Base-by-base conservation (phyloP, 768 basidiomycete genomes). In the Psilocybe tampanensis region DNA sequence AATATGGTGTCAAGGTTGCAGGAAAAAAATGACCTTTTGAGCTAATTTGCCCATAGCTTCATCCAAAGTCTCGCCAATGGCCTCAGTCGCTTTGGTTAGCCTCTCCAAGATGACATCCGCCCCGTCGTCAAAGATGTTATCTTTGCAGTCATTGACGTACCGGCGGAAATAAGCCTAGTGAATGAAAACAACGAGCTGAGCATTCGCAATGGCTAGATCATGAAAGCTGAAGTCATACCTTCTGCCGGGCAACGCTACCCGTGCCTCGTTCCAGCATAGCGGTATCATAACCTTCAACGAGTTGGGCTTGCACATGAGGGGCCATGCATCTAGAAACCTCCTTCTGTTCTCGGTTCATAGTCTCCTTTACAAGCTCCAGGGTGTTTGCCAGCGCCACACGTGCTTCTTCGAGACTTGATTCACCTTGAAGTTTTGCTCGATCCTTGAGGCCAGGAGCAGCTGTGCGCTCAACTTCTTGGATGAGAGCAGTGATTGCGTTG, bases 161-260 rank as follows among this genome's bases (percentile, higher is more conserved):
- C 70, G 55, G 34, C 74, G 80, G 76, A 86, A 83, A n/a, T 74
- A 68, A 1, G 71, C 70, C 83, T 86, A 57, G 34, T 48, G 44
- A 29, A 51, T 13, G 47, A 43, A 12, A 13, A 50, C 19, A 17
- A 34, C 21, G 19, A 11, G 9, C 17, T 43, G 21, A 11, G 3
- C 8, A 29, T 12, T 8, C 6, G 41, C 19, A 19, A n/a, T n/a
- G n/a, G n/a, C n/a, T n/a, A 9, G 19, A 11, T 39, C 21, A 39
- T 12, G 17, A 26, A 13, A 47, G 17, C 17, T 24, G 17, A 3
- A 60, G 47, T 19, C 47, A 29, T 43, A 82, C 84, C 77, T 85
- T 86, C 70, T 86, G 86, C 11, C 84, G 75, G 4, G 79, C 80
- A 4, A 86, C 84, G 55, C 81, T 82, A 9, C 86, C 86, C 17